Base-by-base conservation (phyloP, 2,329 filamentous ascomycete species). In the Biscogniauxia marginata region DNA sequence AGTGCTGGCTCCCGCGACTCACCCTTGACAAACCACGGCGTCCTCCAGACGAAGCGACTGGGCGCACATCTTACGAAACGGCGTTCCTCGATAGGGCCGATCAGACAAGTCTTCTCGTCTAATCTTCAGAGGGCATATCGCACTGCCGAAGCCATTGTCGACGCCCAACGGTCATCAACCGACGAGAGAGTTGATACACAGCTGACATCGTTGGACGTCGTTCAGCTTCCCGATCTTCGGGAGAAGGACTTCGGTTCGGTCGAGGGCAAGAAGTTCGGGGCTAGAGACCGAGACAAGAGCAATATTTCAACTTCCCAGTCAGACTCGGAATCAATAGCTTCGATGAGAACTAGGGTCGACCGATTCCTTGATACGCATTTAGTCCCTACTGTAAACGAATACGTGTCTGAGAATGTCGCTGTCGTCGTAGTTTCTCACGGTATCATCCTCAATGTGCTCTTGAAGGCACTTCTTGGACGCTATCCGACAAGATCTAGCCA, bases 1-100 rank as follows among this genome's bases (percentile, higher is more conserved):
- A 88, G 87, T 75, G 92, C 92, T 65, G 92, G 92, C 57, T 84
- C 85, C 51, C 89, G 86, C 71, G 90, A 96, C 74, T 93, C 91
- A 1, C 77, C 84, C 44, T 78, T 96, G 65, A 96, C 92, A 21
- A 87, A 85, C 61, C 90, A 96, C 74, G 92, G 92, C 54, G 82
- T 88, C 51, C 80, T 93, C 49, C 92, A 96, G 73, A 85, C 89
- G n/a, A 83, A 81, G 46, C 84, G 85, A 24, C 79, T 96, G 1
- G 91, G 84, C 23, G 71, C 79, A 16, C 79, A 89, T 65, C 82
- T 96, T 5, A 73, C 75, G 1, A 58, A 65, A 18, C 68, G 66
- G 30, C 46, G 56, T 23, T 46, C 64, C 8, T 18, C 46, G 21
- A 62, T 73, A 58, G 65, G 67, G 18, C 60, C 67, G 7, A 64